A percentile compares a stretch with the other conserved stretches of the same genome.
Evolutionary conservation across 2,329 filamentous ascomycete species (phyloP).

Genomic region (Sclerotinia spermophila): DNA sequence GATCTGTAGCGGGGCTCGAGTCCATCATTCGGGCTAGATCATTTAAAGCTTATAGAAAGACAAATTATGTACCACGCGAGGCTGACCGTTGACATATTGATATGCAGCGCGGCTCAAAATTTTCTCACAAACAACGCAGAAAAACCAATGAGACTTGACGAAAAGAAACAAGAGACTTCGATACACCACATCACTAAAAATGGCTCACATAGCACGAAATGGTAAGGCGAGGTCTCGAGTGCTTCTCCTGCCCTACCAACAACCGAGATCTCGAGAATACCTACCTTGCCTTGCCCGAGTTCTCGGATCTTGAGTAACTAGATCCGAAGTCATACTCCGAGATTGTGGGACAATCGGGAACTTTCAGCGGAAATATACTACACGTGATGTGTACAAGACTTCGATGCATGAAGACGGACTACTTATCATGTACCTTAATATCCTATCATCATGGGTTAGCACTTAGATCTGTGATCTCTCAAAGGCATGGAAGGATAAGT

Average conservation of each 20-base stretch:
- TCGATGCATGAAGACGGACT: neutral
- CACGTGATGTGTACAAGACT: conserved; percentile 4
- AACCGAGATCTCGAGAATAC: conserved; percentile 9
- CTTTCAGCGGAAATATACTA: conserved; percentile 15
- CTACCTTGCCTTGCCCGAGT: conserved; percentile 9
- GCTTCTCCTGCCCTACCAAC: conserved; percentile 9
- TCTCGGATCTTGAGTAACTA: conserved; percentile 12
- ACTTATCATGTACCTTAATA: neutral
- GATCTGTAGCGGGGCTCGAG: neutral
- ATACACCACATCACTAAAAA: neutral
- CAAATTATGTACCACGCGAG: neutral
- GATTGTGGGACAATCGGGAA: conserved; percentile 11
- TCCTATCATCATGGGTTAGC: neutral
- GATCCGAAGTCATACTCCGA: conserved; percentile 11
- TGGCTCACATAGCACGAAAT: neutral
- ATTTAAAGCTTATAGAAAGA: neutral
- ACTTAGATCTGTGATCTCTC: neutral
- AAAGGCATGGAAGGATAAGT: neutral
- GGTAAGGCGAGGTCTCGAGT: conserved; percentile 1
- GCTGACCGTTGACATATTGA: conserved; percentile 13
- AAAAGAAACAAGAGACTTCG: neutral
- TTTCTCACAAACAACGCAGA: neutral
- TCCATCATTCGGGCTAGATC: neutral
- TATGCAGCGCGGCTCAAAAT: conserved; percentile 9
- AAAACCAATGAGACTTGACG: conserved; percentile 1